Evolutionary conservation across 495 filamentous ascomycete species (phyloP), one percentile per base, ranked within the genome.

Genomic region (Hamigera avellanea): DNA sequence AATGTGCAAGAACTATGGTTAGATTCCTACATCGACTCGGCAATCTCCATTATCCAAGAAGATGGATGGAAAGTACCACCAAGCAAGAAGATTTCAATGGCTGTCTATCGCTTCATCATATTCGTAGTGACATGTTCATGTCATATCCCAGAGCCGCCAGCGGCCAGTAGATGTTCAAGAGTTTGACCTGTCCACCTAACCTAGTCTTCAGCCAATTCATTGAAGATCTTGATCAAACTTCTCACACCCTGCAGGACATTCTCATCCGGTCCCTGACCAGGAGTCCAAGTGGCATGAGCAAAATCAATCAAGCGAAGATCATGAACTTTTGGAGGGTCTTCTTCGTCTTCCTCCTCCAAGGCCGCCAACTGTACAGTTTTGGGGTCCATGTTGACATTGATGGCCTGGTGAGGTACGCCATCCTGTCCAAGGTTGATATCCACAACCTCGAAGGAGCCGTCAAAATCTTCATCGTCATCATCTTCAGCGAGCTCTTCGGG

Each of bases 301-400:
- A 98, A 98, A 57, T 98, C 91, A 43, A 98, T 96, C 45, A 98
- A 61, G 52, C 93, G 91, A 37, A 95, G 67, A 23, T 73, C 72
- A 52, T 83, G 84, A 14, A 93, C 77, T 46, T 78, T 77, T 0
- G 84, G 85, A 14, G 72, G 53, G n/a, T 67, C 64, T 3, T 74
- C 67, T 32, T 81, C 77, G 0, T 80, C 76, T 1, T 72, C 75
- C 1, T 73, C 66, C 1, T 52, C 54, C 32, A 49, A 32, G 10
- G 49, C 50, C 9, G 49, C 51, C 13, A 62, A 26, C 9, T 52
- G 43, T 18, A 48, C 43, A 3, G 42, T 52, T 37, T 54, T 37
- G 0, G 62, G 57, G 19, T 63, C 57, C 17, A 66, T 57, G 44
- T 32, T 63, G 43, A 66, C 63, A 28, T 66, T 63, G 42, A 64